Percentiles rank a stretch among this genome's conserved stretches.
phyloP scores from a whole-genome alignment of 208 protist species.

The Lotmaria passim region DNA sequence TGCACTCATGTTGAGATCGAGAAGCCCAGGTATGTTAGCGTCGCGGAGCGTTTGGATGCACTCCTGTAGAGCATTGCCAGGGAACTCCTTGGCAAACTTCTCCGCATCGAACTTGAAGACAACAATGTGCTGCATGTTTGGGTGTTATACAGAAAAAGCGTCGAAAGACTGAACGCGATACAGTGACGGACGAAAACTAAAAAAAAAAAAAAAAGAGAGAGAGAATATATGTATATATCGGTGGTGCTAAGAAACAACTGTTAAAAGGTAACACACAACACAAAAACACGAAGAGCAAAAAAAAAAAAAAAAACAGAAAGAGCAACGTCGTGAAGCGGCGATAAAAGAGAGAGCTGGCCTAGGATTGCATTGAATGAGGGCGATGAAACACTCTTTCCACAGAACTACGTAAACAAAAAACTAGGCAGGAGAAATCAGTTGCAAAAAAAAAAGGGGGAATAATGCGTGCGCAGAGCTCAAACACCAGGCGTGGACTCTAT shows the following conservation, averaged over 20 bases:
- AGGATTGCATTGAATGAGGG: too few species aligned
- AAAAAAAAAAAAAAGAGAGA: too few species aligned
- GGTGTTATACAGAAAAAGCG: not conserved
- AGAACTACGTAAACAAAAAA: too few species aligned
- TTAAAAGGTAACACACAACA: too few species aligned
- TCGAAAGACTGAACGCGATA: not conserved
- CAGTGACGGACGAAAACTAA: not conserved
- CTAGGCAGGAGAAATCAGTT: too few species aligned
- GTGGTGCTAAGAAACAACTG: too few species aligned
- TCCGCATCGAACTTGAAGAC: constrained; percentile 61
- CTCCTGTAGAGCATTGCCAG: constrained; percentile 41
- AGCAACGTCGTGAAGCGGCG: too few species aligned
- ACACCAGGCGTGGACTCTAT: too few species aligned
- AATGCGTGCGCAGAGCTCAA: not conserved
- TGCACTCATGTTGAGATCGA: constrained; percentile 54
- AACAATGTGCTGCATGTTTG: constrained; percentile 63
- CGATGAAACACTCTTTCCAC: too few species aligned
- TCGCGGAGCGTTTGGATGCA: constrained; percentile 34
- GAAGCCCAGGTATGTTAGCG: constrained; percentile 59
- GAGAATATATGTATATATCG: too few species aligned
- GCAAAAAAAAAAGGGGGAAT: not conserved
- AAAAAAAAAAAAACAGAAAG: not conserved
- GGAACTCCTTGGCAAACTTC: constrained; percentile 55
- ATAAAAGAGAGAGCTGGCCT: too few species aligned
- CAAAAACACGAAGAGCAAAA: not conserved